Percentiles rank a stretch among this genome's conserved stretches.
Evolutionary conservation across 768 basidiomycete species (phyloP).

Genomic region (Tulasnella sp.): DNA sequence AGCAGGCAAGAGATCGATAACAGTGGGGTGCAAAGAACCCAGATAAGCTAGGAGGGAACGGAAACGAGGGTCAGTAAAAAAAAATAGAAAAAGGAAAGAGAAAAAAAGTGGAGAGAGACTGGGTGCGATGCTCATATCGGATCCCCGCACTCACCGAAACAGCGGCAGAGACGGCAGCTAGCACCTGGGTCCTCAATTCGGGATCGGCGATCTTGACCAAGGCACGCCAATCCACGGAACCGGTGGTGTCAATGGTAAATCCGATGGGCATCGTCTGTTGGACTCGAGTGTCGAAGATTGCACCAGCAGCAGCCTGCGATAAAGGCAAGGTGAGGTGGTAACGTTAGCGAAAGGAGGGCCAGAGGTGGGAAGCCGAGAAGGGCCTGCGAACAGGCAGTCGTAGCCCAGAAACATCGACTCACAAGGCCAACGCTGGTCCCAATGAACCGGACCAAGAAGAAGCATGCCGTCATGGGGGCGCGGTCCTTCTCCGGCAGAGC

Average conservation of each 20-base stretch:
- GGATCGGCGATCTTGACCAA: conserved; percentile 47
- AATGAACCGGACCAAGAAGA: conserved; percentile 83
- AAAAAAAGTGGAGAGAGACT: conserved; percentile 3
- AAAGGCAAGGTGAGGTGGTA: not conserved
- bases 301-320: conserved; percentile 66
- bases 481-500: conserved; percentile 63
- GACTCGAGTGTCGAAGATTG: conserved; percentile 61
- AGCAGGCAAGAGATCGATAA: conserved; percentile 23
- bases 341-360: not conserved
- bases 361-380: not conserved
- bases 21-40: conserved; percentile 64
- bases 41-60: conserved; percentile 41
- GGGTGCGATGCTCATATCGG: conserved; percentile 9
- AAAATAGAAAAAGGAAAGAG: conserved; percentile 36
- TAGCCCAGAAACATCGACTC: conserved; percentile 35
- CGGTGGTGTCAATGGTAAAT: conserved; percentile 44
- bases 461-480: conserved; percentile 77
- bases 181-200: conserved; percentile 36
- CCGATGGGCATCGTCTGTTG: conserved; percentile 50
- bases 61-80: not conserved
- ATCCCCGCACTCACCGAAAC: conserved; percentile 26
- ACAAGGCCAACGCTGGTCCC: conserved; percentile 81
- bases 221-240: conserved; percentile 53
- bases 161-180: conserved; percentile 23
- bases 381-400: not conserved